Evolutionary conservation across 1,284 basidiomycete species (phyloP).

Genomic region (Sphagnurus paluster): DNA sequence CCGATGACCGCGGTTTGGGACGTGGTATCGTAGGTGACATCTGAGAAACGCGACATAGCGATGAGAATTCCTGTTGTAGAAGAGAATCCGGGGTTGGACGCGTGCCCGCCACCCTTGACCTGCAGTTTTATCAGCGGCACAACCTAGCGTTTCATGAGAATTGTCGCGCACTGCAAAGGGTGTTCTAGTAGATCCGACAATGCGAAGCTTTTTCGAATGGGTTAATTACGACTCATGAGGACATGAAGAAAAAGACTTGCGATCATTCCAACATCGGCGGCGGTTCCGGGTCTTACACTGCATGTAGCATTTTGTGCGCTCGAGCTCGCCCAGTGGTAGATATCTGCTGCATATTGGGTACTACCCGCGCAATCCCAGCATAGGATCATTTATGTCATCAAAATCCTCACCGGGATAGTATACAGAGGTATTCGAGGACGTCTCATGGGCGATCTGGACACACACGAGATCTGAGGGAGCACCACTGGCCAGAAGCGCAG

Average conservation of each 20-base stretch:
- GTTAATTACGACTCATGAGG: not conserved
- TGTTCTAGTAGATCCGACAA: constrained; percentile 40
- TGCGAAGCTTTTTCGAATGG: constrained; percentile 35
- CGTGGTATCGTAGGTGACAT: constrained; percentile 40
- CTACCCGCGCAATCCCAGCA: too few species aligned
- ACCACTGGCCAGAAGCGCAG: not conserved
- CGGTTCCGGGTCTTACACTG: constrained; percentile 51
- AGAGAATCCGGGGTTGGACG: constrained; percentile 49
- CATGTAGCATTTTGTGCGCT: constrained; percentile 44
- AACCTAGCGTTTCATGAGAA: not conserved
- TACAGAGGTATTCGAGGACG: constrained; percentile 33
- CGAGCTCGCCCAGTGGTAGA: constrained; percentile 46
- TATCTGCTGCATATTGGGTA: constrained; percentile 36
- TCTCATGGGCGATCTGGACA: constrained; percentile 24
- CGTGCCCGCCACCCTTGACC: constrained; percentile 58
- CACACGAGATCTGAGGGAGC: constrained; percentile 24
- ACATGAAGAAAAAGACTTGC: constrained; percentile 29
- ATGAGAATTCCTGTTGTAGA: constrained; percentile 59
- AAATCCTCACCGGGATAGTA: constrained; percentile 23
- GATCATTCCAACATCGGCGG: constrained; percentile 44
- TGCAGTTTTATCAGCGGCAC: constrained; percentile 17
- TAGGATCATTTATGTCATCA: too few species aligned
- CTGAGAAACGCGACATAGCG: constrained; percentile 49
- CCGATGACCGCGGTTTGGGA: constrained; percentile 46
- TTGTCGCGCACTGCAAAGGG: constrained; percentile 39